A percentile compares a stretch with the other conserved stretches of the same genome.
phyloP scores from a whole-genome alignment of 2,329 filamentous ascomycete genomes.

The Stachybotrys elegans region DNA sequence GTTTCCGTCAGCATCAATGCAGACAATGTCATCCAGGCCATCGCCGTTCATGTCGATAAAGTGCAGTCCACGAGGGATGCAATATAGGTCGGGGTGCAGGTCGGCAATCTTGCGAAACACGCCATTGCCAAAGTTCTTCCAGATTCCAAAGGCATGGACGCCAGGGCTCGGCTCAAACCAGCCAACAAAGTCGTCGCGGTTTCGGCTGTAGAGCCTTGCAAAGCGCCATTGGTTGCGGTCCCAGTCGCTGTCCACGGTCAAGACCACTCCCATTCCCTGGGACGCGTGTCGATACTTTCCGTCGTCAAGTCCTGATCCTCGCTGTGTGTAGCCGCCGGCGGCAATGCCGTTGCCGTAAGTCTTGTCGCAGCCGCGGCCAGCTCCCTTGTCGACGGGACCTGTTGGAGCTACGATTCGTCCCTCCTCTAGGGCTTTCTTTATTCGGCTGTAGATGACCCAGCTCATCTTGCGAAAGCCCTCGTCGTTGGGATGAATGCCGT shows the following conservation, averaged over 20 bases:
- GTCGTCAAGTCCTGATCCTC: constrained; percentile 21
- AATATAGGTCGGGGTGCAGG: constrained; percentile 3
- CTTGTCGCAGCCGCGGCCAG: constrained; percentile 13
- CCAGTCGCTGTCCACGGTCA: constrained; percentile 12
- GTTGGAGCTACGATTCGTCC: constrained; percentile 3
- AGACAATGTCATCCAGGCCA: constrained; percentile 8
- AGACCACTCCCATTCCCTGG: constrained; percentile 9
- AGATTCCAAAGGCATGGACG: constrained; percentile 3
- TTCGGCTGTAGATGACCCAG: neutral
- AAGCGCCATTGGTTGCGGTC: constrained; percentile 19
- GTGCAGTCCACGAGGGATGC: constrained; percentile 4
- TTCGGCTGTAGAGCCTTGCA: constrained; percentile 10
- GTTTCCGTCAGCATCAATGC: constrained; percentile 1
- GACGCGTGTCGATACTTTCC: constrained; percentile 20
- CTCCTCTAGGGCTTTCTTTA: neutral
- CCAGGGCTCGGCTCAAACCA: constrained; percentile 10
- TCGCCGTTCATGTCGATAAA: constrained; percentile 9
- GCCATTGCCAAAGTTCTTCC: constrained; percentile 1
- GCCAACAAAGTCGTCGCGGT: constrained; percentile 15
- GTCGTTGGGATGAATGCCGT: neutral
- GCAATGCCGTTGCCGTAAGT: constrained; percentile 12
- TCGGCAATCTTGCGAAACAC: constrained; percentile 6
- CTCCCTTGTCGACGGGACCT: constrained; percentile 5
- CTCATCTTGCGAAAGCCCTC: neutral
- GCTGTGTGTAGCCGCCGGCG: constrained; percentile 19